Evolutionary conservation across 306 rosid genomes (phyloP).

Genomic region (Abrus precatorius): DNA sequence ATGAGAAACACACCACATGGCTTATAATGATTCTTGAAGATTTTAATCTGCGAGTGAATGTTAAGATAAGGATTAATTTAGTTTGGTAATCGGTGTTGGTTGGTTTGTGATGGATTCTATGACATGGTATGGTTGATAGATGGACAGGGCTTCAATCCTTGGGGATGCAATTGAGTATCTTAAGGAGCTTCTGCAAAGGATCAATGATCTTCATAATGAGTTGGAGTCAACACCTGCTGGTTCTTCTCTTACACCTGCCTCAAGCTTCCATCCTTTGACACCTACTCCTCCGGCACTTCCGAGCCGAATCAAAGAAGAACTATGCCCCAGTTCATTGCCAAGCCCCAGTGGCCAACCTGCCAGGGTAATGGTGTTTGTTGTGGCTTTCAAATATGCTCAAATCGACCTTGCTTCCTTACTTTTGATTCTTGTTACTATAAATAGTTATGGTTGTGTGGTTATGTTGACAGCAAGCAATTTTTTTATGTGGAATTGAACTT

Average conservation of each 20-base stretch:
- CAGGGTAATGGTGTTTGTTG: conserved; percentile 63
- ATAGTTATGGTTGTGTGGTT: not conserved
- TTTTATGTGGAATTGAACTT: conserved; percentile 19
- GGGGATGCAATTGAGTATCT: conserved; percentile 97
- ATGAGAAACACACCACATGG: not conserved
- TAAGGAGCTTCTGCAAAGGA: conserved; percentile 91
- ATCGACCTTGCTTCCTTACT: conserved; percentile 2
- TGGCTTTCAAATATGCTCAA: not conserved
- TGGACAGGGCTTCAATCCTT: conserved; percentile 99
- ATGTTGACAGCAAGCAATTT: too few relatives aligned
- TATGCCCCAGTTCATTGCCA: conserved; percentile 79
- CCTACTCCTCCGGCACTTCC: conserved; percentile 82
- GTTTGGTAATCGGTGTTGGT: not conserved
- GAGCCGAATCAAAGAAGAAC: conserved; percentile 81
- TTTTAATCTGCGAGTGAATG: not conserved
- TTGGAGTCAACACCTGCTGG: conserved; percentile 76
- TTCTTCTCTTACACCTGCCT: conserved; percentile 69
- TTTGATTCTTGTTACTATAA: conserved; percentile 3
- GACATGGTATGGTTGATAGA: conserved; percentile 54
- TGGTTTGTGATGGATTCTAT: conserved; percentile 34
- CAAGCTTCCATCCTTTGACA: conserved; percentile 85
- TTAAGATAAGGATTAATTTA: not conserved
- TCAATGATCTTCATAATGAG: conserved; percentile 85
- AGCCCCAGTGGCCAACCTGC: conserved; percentile 86
- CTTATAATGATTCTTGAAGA: not conserved